phyloP scores from a whole-genome alignment of 139 green algal genomes.

The Closterium sp. region DNA sequence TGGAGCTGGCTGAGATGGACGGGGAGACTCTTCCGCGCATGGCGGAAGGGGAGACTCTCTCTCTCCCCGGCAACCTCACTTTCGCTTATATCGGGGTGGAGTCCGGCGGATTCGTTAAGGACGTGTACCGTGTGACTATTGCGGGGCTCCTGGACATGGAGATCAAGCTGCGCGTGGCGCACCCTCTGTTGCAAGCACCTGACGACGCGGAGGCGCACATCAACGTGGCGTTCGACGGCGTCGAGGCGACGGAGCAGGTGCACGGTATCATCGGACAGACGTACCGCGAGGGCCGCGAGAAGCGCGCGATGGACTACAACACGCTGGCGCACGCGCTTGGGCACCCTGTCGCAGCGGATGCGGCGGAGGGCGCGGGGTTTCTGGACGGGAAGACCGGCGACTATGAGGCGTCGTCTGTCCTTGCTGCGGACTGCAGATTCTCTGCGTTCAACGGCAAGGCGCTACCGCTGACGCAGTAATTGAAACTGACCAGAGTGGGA shows the following conservation, averaged over 20 bases:
- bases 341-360: neutral
- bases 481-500: neutral
- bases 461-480: neutral
- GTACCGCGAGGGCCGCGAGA: neutral
- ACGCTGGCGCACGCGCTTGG: neutral
- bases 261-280: neutral
- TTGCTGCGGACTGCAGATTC: slow-evolving; percentile 35
- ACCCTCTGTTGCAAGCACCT: slow-evolving; percentile 5
- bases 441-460: neutral
- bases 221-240: slow-evolving; percentile 3
- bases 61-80: neutral
- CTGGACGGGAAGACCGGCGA: slow-evolving; percentile 15
- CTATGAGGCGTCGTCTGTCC: slow-evolving; percentile 3
- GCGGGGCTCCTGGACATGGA: slow-evolving; percentile 6
- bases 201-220: slow-evolving; percentile 26
- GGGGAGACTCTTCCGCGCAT: slow-evolving; percentile 7
- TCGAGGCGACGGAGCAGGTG: neutral
- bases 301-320: neutral
- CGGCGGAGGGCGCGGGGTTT: slow-evolving; percentile 9
- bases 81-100: neutral
- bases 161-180: slow-evolving; percentile 8
- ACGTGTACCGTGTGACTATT: slow-evolving; percentile 11
- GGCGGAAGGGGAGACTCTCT: neutral
- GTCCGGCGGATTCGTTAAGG: neutral
- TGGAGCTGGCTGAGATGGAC: slow-evolving; percentile 16